Evolutionary conservation across 176 grass and related monocot genomes (phyloP).

Genomic region (Zoysia pacifica): DNA sequence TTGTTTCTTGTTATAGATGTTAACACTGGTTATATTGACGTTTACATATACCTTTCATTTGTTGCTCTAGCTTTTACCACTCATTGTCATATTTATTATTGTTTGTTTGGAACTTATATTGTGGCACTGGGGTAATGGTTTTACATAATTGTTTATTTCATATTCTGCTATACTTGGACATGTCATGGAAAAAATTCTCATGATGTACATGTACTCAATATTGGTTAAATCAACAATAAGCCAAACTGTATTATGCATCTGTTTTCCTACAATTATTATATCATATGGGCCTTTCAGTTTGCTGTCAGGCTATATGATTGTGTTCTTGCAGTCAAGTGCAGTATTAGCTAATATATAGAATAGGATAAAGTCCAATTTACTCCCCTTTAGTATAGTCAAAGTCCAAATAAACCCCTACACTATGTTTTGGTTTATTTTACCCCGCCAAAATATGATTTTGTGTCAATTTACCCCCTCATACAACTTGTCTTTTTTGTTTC

Average conservation of each 20-base stretch:
- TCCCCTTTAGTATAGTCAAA: no score
- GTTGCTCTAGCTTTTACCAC: neutral
- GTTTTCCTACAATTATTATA: neutral
- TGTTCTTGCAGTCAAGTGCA: no score
- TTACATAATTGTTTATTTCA: neutral
- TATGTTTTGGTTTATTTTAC: no score
- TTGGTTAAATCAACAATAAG: slow-evolving; percentile 12
- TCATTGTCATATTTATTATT: neutral
- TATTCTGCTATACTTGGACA: neutral
- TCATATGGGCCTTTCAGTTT: neutral
- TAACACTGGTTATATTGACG: neutral
- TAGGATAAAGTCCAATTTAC: no score
- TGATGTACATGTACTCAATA: neutral
- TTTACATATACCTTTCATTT: neutral
- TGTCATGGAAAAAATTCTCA: neutral
- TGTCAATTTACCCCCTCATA: no score
- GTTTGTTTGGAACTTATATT: neutral
- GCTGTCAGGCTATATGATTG: neutral
- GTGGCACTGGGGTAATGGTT: neutral
- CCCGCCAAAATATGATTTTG: no score
- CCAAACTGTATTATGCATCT: neutral
- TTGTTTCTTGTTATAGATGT: neutral
- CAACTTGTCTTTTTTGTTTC: no score
- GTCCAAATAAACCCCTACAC: no score
- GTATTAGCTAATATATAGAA: no score